Percentiles rank a stretch among this genome's conserved stretches.
Conservation (phyloP, 352 stramenopile genomes). For the Phytophthora litchii region DNA sequence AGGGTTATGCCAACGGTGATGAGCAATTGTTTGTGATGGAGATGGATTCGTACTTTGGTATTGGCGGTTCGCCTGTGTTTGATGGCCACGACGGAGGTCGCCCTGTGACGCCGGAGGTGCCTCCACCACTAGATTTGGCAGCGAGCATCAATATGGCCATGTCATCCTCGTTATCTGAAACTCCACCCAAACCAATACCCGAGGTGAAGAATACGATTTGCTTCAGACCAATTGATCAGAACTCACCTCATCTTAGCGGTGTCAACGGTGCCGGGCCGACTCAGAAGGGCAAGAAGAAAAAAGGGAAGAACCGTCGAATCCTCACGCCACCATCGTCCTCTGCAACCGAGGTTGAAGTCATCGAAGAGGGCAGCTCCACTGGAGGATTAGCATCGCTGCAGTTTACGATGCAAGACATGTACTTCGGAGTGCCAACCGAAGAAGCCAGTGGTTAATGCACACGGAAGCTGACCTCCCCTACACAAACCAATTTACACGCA, state of each 20-base stretch:
- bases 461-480: slow-evolving; percentile 25
- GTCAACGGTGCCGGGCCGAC: slow-evolving; percentile 26
- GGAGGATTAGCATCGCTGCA: slow-evolving; percentile 50
- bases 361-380: slow-evolving; percentile 26
- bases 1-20: slow-evolving; percentile 47
- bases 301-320: slow-evolving; percentile 31
- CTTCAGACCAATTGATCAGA: slow-evolving; percentile 29
- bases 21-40: slow-evolving; percentile 86
- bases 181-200: slow-evolving; percentile 33
- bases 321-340: slow-evolving; percentile 22
- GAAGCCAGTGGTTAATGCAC: slow-evolving; percentile 33
- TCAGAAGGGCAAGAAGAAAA: slow-evolving; percentile 50
- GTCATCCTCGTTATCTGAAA: slow-evolving; percentile 61
- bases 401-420: slow-evolving; percentile 86
- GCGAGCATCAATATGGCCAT: slow-evolving; percentile 85
- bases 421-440: slow-evolving; percentile 63
- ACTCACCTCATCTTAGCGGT: slow-evolving; percentile 4
- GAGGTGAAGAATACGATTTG: slow-evolving; percentile 46
- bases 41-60: slow-evolving; percentile 88
- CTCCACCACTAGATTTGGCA: slow-evolving; percentile 59
- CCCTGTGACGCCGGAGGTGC: slow-evolving; percentile 45
- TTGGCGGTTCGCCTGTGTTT: slow-evolving; percentile 81
- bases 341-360: slow-evolving; percentile 29
- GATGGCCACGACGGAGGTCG: slow-evolving; percentile 34
- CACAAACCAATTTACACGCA: slow-evolving; percentile 18